Percentiles rank a stretch among this genome's conserved stretches.
Conservation (phyloP, 1,284 basidiomycete genomes). For the Cutaneotrichosporon cutaneum region DNA sequence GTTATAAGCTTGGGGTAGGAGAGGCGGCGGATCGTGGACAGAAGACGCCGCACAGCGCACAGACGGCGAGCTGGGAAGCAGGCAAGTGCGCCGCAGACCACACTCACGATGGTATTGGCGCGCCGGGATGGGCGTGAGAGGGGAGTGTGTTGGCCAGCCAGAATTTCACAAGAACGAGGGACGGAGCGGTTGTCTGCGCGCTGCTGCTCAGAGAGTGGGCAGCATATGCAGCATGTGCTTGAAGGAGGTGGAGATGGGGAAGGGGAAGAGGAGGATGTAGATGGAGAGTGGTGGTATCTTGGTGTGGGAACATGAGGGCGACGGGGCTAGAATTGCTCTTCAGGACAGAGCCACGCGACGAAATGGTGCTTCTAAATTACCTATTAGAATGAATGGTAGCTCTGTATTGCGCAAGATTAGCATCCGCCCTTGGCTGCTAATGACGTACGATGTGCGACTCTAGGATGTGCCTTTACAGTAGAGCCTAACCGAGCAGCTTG, state of each 20-base stretch:
- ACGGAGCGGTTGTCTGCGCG: not conserved
- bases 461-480: too few relatives aligned
- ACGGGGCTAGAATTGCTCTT: not conserved
- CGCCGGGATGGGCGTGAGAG: not conserved
- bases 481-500: too few relatives aligned
- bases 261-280: not conserved
- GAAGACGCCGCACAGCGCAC: not conserved
- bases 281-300: not conserved
- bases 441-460: too few relatives aligned
- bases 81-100: not conserved
- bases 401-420: not conserved
- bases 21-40: too few relatives aligned
- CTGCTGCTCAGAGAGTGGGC: constrained; percentile 1
- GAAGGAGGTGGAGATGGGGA: not conserved
- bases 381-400: not conserved
- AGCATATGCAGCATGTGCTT: constrained; percentile 1
- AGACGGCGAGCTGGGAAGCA: not conserved
- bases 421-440: not conserved
- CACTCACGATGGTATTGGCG: constrained; percentile 3
- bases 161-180: constrained; percentile 2
- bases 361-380: not conserved
- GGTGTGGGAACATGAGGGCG: constrained; percentile 2
- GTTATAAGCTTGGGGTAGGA: not conserved
- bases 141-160: not conserved
- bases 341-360: not conserved